Conservation (phyloP, 2,329 filamentous ascomycete genomes). For the Neoascochyta sp. region DNA sequence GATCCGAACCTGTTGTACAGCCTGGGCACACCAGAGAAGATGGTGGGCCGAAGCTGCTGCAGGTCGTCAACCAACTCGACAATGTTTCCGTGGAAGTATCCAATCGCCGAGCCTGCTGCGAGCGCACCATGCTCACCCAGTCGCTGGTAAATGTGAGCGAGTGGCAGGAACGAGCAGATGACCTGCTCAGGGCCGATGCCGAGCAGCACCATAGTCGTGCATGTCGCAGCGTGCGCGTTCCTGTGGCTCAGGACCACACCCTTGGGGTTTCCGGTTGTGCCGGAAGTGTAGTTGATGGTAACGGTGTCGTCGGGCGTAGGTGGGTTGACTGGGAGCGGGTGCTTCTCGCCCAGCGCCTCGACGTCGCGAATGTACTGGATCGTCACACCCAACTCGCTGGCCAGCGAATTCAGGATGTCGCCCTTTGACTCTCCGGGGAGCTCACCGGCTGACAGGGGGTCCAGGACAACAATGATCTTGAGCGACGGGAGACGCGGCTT, state of each 20-base stretch:
- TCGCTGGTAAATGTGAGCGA: constrained; percentile 92
- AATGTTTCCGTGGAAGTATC: constrained; percentile 93
- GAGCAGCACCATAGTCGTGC: constrained; percentile 55
- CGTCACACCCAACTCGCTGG: constrained; percentile 67
- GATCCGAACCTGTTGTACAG: constrained; percentile 87
- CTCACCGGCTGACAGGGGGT: constrained; percentile 78
- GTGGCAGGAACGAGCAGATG: constrained; percentile 80
- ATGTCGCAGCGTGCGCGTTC: constrained; percentile 72
- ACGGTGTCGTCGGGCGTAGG: constrained; percentile 72
- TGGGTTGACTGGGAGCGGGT: constrained; percentile 66
- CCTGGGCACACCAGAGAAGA: constrained; percentile 83
- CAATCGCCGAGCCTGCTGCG: constrained; percentile 69
- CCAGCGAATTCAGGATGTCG: constrained; percentile 71
- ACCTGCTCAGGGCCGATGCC: constrained; percentile 58
- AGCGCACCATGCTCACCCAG: constrained; percentile 74
- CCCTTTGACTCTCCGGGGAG: constrained; percentile 72
- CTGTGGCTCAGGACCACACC: constrained; percentile 78
- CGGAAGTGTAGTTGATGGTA: constrained; percentile 89
- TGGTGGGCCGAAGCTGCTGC: constrained; percentile 78
- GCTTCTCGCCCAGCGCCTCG: constrained; percentile 71
- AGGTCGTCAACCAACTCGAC: constrained; percentile 83
- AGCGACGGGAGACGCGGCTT: constrained; percentile 71
- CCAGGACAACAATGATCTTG: constrained; percentile 84
- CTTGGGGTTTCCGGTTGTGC: constrained; percentile 79
- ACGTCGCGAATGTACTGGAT: constrained; percentile 79